A percentile compares a stretch with the other conserved stretches of the same genome.
phyloP scores from a whole-genome alignment of 148 eudicot species.

The Limonium bicolor region DNA sequence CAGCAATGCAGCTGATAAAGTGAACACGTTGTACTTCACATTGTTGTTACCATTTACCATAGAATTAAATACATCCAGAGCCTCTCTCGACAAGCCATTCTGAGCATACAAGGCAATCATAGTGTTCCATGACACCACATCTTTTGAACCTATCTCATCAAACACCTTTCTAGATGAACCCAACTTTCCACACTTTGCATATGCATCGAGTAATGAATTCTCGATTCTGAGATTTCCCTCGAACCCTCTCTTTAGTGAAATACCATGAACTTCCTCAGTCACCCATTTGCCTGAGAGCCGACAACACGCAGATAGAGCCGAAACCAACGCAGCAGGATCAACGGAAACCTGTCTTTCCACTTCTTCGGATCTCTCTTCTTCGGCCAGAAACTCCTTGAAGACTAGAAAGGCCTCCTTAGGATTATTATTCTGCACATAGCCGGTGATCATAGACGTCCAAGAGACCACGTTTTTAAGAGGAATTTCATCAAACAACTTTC shows the following conservation, averaged over 20 bases:
- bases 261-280: conserved; percentile 46
- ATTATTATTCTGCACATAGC: conserved; percentile 39
- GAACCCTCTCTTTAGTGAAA: conserved; percentile 35
- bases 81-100: conserved; percentile 29
- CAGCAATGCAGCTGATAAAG: conserved; percentile 43
- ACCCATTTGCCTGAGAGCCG: conserved; percentile 20
- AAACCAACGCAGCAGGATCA: conserved; percentile 43
- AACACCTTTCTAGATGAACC: conserved; percentile 35
- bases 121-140: conserved; percentile 61
- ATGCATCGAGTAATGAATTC: conserved; percentile 59
- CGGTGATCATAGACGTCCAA: conserved; percentile 59
- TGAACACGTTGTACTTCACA: conserved; percentile 45
- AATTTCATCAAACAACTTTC: conserved; percentile 38
- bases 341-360: conserved; percentile 9
- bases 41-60: conserved; percentile 30
- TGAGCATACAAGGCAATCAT: conserved; percentile 51
- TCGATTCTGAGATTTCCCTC: conserved; percentile 26
- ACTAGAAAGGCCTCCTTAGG: conserved; percentile 27
- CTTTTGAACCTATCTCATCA: conserved; percentile 22
- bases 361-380: too few species aligned
- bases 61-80: conserved; percentile 28
- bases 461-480: conserved; percentile 26
- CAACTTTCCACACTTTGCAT: conserved; percentile 45
- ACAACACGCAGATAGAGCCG: conserved; percentile 54
- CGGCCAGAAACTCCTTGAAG: conserved; percentile 39